Evolutionary conservation across 2,329 filamentous ascomycete species (phyloP).

Genomic region (Beauveria asiatica): DNA sequence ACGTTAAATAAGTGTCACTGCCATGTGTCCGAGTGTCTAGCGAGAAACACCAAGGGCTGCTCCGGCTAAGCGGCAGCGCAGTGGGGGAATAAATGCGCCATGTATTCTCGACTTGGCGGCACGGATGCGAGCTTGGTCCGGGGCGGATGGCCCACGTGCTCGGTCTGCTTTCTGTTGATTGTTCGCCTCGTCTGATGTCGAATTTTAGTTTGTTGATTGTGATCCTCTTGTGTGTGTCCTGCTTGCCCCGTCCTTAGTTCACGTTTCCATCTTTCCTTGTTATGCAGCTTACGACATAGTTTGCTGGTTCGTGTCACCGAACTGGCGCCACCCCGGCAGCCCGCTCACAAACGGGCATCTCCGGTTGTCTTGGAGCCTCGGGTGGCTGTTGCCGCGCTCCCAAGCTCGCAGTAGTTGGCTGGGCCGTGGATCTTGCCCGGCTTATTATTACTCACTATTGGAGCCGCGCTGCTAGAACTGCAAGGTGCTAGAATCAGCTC

Average conservation of each 20-base stretch:
- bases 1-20: neutral
- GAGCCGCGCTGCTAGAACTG: neutral
- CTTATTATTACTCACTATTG: neutral
- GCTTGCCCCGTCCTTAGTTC: neutral
- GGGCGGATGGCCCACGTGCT: conserved; percentile 5
- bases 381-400: neutral
- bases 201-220: neutral
- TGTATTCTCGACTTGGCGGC: neutral
- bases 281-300: neutral
- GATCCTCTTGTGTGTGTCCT: neutral
- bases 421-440: neutral
- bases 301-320: neutral
- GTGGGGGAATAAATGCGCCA: conserved; percentile 8
- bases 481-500: neutral
- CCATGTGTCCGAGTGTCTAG: neutral
- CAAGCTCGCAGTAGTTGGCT: neutral
- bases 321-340: neutral
- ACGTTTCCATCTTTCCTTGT: neutral
- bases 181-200: neutral
- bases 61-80: conserved; percentile 7
- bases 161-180: neutral
- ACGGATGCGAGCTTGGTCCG: neutral
- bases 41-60: neutral
- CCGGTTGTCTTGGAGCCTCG: neutral
- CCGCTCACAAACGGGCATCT: neutral